Base-by-base conservation (phyloP, 306 rosid genomes). In the Gleditsia sinensis region DNA sequence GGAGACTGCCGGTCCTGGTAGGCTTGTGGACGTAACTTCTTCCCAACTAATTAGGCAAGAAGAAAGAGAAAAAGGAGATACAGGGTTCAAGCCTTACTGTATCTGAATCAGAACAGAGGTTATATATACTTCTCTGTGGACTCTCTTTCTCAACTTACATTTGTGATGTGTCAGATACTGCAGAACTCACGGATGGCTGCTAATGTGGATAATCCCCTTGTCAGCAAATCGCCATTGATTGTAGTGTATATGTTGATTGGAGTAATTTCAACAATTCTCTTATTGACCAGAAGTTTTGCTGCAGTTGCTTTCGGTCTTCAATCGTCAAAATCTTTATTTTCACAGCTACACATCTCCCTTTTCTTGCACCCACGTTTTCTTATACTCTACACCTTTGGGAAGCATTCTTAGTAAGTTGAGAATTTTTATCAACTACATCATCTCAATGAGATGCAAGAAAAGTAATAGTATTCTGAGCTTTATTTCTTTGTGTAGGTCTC, bases 131-230 rank as follows among this genome's bases (percentile, higher is more conserved):
- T 82, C 75, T 78, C 85, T 21, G 6, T 76, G 2, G 85, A 86
- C 13, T 3, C 17, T 37, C 27, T 89, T 37, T 32, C 62, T 64
- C 97, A 91, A 40, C 3, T 91, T 42, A 67, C 54, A 61, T 94
- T 91, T 42, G 87, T 88, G 72, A 64, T 63, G 71, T 63, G 94
- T 78, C 90, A 82, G 68, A 74, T 89, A 55, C 49, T 54, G 20
- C 97, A 94, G 72, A 94, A 91, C 82, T 70, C 94, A 43, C 89
- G 98, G 98, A 88, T 94, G 96, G 98, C 98, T 45, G 88, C 85
- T 30, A 85, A 64, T 10, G 92, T 94, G 43, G 98, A 94, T 30
- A 72, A 88, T 83, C 91, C 97, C 14, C 5, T 42, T 14, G 83
- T 88, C 63, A 79, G 84, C 88, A 85, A 86, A 30, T 76, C 83